Percentiles rank a stretch among this genome's conserved stretches.
Conservation (phyloP, 306 rosid genomes). For the Aeschynomene evenia region DNA sequence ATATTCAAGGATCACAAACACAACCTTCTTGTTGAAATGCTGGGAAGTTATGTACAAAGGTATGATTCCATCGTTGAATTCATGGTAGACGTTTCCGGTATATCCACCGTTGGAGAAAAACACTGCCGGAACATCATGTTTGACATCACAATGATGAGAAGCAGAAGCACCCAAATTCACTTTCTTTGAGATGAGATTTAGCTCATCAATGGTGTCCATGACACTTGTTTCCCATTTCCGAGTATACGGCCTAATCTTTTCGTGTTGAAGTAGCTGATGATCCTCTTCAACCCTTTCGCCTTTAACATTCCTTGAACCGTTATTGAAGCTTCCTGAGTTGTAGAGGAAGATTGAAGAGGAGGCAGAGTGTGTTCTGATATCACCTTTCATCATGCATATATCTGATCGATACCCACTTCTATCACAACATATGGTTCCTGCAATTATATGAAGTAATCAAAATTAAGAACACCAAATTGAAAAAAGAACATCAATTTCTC, state of each 20-base stretch:
- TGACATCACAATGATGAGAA: conserved; percentile 56
- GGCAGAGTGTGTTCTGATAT: conserved; percentile 63
- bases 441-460: conserved; percentile 4
- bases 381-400: conserved; percentile 88
- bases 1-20: conserved; percentile 84
- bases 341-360: conserved; percentile 75
- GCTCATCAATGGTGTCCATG: conserved; percentile 74
- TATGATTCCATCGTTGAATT: conserved; percentile 92
- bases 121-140: conserved; percentile 81
- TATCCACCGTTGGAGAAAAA: conserved; percentile 97
- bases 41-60: conserved; percentile 84
- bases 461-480: background rate
- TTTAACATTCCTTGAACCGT: conserved; percentile 18
- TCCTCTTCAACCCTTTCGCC: conserved; percentile 24
- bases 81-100: conserved; percentile 91
- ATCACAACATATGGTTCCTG: conserved; percentile 88
- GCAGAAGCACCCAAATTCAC: conserved; percentile 22
- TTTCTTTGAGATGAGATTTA: conserved; percentile 57
- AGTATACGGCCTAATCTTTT: conserved; percentile 79
- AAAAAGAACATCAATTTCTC: no score
- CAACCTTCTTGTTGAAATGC: conserved; percentile 75
- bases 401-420: conserved; percentile 80
- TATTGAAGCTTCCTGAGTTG: conserved; percentile 33
- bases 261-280: conserved; percentile 44
- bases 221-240: conserved; percentile 88